Percentiles rank a stretch among this genome's conserved stretches.
These are phyloP conservation scores for Phialophora chinensis DNA, from an alignment of 2,329 filamentous ascomycete genomes.

Conservation along the genomic window DNA sequence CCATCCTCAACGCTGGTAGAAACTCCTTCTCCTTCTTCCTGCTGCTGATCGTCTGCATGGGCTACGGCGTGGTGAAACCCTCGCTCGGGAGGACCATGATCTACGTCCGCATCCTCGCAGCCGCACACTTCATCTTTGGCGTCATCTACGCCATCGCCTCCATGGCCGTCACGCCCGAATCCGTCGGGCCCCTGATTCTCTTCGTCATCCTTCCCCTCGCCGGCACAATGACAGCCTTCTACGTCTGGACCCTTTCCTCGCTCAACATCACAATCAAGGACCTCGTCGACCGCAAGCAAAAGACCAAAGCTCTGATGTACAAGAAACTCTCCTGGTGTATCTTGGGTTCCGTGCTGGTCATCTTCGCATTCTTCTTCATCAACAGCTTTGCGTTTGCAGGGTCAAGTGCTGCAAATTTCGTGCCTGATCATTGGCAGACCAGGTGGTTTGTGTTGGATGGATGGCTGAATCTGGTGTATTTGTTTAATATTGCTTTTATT, in stretches of 20 bases:
- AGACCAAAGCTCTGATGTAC: constrained; percentile 93
- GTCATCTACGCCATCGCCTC: constrained; percentile 85
- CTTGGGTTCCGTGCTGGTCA: constrained; percentile 86
- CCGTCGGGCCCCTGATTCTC: constrained; percentile 85
- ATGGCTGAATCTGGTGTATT: constrained; percentile 95
- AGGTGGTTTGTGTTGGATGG: constrained; percentile 97
- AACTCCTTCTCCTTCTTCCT: constrained; percentile 99
- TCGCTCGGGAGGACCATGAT: constrained; percentile 92
- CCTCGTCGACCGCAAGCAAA: constrained; percentile 90
- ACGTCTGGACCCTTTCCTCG: constrained; percentile 97
- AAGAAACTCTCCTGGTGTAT: constrained; percentile 99
- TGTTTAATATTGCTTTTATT: constrained; percentile 89
- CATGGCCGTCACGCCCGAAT: constrained; percentile 85
- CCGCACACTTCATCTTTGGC: constrained; percentile 92
- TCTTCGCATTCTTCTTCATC: constrained; percentile 98
- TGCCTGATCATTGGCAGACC: constrained; percentile 95
- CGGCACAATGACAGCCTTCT: constrained; percentile 91
- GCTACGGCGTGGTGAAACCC: constrained; percentile 95
- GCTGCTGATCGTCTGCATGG: constrained; percentile 98
- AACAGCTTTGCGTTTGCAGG: constrained; percentile 96
- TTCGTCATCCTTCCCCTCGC: constrained; percentile 92
- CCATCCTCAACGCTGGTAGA: constrained; percentile 86
- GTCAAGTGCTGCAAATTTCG: constrained; percentile 81
- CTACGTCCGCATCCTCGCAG: constrained; percentile 86
- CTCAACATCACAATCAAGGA: constrained; percentile 95